These are phyloP conservation scores for Amylocarpus encephaloides DNA, from an alignment of 2,329 filamentous ascomycete species.

Conservation along the genomic window DNA sequence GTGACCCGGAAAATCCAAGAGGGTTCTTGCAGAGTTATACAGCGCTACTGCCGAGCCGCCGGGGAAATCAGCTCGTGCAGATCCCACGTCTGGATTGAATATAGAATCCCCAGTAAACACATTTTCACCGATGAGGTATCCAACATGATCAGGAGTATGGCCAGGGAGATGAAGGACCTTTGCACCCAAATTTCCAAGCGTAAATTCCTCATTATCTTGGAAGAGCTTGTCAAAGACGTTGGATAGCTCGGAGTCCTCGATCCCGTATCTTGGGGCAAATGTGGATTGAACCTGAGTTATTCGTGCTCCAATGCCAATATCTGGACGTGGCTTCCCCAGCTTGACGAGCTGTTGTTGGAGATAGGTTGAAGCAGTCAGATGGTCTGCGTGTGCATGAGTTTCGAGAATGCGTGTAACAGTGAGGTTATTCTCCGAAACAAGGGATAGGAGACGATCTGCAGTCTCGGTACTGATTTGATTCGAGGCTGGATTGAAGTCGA, in stretches of 20 bases:
- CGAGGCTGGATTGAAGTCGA: conserved; percentile 47
- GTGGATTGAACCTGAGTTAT: conserved; percentile 45
- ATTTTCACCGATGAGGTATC: conserved; percentile 46
- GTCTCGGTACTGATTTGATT: conserved; percentile 41
- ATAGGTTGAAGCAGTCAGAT: conserved; percentile 53
- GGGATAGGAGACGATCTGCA: conserved; percentile 45
- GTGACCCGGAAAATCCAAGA: conserved; percentile 39
- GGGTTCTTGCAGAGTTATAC: conserved; percentile 38
- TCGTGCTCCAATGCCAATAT: conserved; percentile 49
- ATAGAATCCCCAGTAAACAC: conserved; percentile 49
- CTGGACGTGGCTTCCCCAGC: conserved; percentile 27
- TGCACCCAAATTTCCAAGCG: conserved; percentile 41
- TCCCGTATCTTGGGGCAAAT: conserved; percentile 44
- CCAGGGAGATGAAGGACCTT: conserved; percentile 50
- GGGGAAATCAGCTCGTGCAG: conserved; percentile 49
- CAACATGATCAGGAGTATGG: conserved; percentile 55
- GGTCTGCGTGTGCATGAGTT: conserved; percentile 56
- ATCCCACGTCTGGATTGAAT: conserved; percentile 46
- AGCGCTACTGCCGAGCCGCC: conserved; percentile 41
- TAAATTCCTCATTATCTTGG: conserved; percentile 47
- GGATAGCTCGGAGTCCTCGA: conserved; percentile 38
- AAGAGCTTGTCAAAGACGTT: conserved; percentile 47
- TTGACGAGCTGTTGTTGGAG: conserved; percentile 40
- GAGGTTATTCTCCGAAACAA: conserved; percentile 41
- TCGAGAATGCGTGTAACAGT: conserved; percentile 49